Evolutionary conservation across 2,329 filamentous ascomycete species (phyloP).

Genomic region (Aspergillus sp.): DNA sequence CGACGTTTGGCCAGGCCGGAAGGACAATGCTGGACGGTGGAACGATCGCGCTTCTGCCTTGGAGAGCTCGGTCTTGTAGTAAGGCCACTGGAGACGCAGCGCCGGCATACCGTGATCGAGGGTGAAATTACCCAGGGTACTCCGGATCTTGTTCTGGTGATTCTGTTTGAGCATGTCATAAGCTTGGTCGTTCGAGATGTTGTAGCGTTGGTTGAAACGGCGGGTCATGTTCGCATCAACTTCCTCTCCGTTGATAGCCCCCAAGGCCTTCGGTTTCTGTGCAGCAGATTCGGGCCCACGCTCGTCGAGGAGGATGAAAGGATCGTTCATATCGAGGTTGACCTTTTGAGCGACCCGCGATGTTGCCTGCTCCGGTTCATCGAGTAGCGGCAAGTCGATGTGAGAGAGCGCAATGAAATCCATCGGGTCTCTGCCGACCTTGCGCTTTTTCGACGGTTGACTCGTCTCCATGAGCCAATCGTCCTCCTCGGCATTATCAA

Average conservation of each 20-base stretch:
- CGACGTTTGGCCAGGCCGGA: constrained; percentile 61
- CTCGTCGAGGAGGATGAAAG: constrained; percentile 74
- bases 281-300: constrained; percentile 55
- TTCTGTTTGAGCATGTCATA: constrained; percentile 96
- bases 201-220: constrained; percentile 74
- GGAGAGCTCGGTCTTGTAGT: constrained; percentile 80
- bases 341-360: constrained; percentile 68
- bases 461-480: constrained; percentile 42
- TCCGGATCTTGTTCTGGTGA: constrained; percentile 89
- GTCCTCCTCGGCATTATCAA: constrained; percentile 51
- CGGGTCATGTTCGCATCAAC: constrained; percentile 63
- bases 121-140: constrained; percentile 81
- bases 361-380: constrained; percentile 69
- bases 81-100: constrained; percentile 84
- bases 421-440: constrained; percentile 37
- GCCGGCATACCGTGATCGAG: constrained; percentile 93
- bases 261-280: constrained; percentile 41
- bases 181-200: constrained; percentile 90
- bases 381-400: constrained; percentile 62
- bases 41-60: constrained; percentile 68
- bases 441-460: constrained; percentile 59
- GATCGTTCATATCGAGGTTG: constrained; percentile 78
- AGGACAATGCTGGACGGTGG: constrained; percentile 70
- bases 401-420: constrained; percentile 47
- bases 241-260: constrained; percentile 43